Evolutionary conservation across 208 protist species (phyloP).

Genomic region (Novymonas esmeraldas): DNA sequence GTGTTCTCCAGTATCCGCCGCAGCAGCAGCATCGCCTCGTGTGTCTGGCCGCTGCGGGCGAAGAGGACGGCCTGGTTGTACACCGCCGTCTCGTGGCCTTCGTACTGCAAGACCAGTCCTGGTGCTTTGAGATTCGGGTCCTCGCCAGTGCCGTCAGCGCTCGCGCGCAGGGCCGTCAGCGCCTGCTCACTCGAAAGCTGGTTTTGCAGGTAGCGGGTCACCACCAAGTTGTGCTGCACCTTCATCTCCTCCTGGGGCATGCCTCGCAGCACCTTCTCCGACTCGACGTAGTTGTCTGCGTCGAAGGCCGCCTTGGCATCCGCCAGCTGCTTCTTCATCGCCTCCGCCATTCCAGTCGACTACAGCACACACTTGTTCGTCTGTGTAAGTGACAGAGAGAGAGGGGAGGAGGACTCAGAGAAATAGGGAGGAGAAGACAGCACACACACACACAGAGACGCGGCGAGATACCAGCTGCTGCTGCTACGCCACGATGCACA

Average conservation of each 20-base stretch:
- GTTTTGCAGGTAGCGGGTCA: slow-evolving; percentile 64
- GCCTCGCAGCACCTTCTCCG: slow-evolving; percentile 58
- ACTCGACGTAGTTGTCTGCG: slow-evolving; percentile 63
- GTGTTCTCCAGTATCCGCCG: slow-evolving; percentile 69
- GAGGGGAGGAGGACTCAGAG: not conserved
- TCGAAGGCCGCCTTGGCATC: slow-evolving; percentile 76
- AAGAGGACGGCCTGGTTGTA: slow-evolving; percentile 80
- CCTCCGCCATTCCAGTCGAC: slow-evolving; percentile 25
- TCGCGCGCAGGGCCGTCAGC: slow-evolving; percentile 30
- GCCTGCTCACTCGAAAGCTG: slow-evolving; percentile 65
- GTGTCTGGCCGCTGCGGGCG: slow-evolving; percentile 62
- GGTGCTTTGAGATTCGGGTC: slow-evolving; percentile 33
- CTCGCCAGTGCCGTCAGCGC: slow-evolving; percentile 28
- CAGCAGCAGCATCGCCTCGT: slow-evolving; percentile 69
- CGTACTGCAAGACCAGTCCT: slow-evolving; percentile 63
- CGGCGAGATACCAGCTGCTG: too few species aligned
- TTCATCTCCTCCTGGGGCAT: slow-evolving; percentile 80
- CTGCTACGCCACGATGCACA: too few species aligned
- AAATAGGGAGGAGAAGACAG: too few species aligned
- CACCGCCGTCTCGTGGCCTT: slow-evolving; percentile 80
- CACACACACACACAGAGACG: too few species aligned
- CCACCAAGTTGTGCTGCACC: slow-evolving; percentile 82
- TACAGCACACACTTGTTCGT: too few species aligned
- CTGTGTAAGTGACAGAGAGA: not conserved
- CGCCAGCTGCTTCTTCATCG: slow-evolving; percentile 36